These are phyloP conservation scores for Microstegium vimineum DNA, from an alignment of 176 grass and related monocot genomes.

Conservation along the genomic window DNA sequence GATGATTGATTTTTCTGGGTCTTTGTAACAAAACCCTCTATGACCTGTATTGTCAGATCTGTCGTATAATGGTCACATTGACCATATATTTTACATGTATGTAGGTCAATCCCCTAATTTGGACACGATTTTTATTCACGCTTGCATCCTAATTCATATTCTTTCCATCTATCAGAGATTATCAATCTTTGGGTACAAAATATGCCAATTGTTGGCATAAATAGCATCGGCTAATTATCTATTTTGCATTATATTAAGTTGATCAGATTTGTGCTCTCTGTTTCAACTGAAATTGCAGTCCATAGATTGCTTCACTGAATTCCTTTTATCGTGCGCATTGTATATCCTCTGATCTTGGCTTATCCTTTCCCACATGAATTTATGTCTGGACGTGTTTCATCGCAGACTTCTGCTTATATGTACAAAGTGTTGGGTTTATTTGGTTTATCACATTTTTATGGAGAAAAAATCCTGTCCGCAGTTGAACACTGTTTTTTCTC, in stretches of 20 bases:
- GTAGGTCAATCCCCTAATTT: no score
- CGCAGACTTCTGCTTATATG: not conserved
- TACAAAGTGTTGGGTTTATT: not conserved
- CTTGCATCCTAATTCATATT: not conserved
- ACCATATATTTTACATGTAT: no score
- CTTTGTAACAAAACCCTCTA: not conserved
- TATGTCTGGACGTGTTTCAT: not conserved
- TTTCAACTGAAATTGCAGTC: constrained; percentile 9
- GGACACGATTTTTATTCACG: not conserved
- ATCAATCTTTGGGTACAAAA: no score
- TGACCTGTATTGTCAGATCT: not conserved
- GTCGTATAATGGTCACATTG: no score
- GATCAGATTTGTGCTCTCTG: not conserved
- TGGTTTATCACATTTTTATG: not conserved
- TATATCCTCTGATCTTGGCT: not conserved
- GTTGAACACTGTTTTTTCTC: not conserved
- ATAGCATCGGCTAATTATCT: not conserved
- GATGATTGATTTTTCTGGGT: not conserved
- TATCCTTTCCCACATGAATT: not conserved
- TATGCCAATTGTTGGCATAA: not conserved
- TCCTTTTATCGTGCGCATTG: not conserved
- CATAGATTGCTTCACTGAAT: constrained; percentile 1
- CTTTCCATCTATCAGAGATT: not conserved
- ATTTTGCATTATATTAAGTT: not conserved
- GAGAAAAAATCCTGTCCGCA: not conserved